Base-by-base conservation (phyloP, 1,284 basidiomycete genomes). In the Sphagnurus paluster region DNA sequence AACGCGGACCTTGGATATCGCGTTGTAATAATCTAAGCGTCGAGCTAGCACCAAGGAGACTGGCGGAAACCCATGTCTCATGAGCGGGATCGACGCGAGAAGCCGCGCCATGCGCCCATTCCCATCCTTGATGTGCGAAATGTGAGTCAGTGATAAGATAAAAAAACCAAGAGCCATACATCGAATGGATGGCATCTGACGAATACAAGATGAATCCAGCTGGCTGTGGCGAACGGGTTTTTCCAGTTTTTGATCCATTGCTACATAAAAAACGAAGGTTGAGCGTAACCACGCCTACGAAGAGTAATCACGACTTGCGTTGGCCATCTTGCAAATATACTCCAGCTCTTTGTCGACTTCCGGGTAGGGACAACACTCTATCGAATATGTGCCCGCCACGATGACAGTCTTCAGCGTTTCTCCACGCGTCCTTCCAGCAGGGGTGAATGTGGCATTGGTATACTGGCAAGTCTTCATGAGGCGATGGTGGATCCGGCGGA, bases 101-200 rank as follows among this genome's bases (percentile, higher is more conserved):
- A 72, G 48, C 37, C 67, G 62, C 14, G 62, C 60, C 54, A 74
- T 56, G 13, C 71, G 64, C 10, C 70, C 70, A 49, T 74, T 74
- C 41, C 71, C 71, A 23, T 71, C 69, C 72, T n/a, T 72, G 38
- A 25, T 32, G 26, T 7, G 24, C 48, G 36, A 20, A 28, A 23
- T 25, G 4, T 5, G 7, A 30, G n/a, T 39, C 26, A 10, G 24
- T 14, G n/a, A 13, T 3, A 37, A 26, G 24, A 24, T 28, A 20
- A 40, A 35, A 13, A 35, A 23, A 5, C 19, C 17, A 21, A 24
- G 20, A 21, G 17, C 52, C 62, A 42, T 57, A 70, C 71, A 33
- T 75, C 69, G 28, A 73, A 75, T 1, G 72, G 72, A 51, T 75
- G 72, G 44, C 71, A 74, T 5, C 68, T 61, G n/a, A 61, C 67